These are phyloP conservation scores for Westerdykella aurantiaca DNA, from an alignment of 2,329 filamentous ascomycete genomes.

Conservation along the genomic window DNA sequence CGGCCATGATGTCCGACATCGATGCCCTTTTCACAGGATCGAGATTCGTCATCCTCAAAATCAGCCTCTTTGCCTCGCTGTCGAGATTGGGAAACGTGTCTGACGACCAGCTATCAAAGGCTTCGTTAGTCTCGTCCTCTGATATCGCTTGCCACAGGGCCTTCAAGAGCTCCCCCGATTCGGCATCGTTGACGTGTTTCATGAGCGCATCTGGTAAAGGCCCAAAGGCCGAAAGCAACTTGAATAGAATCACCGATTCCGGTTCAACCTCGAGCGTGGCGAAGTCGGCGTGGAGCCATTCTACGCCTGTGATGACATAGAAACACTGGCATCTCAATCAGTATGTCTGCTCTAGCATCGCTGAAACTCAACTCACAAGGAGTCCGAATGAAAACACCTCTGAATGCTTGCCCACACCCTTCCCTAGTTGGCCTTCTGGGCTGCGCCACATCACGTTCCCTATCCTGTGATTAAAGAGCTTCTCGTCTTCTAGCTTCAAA, in stretches of 20 bases:
- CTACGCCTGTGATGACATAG: constrained; percentile 19
- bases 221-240: constrained; percentile 21
- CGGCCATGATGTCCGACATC: constrained; percentile 11
- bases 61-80: constrained; percentile 22
- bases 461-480: constrained; percentile 4
- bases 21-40: constrained; percentile 25
- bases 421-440: constrained; percentile 10
- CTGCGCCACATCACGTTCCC: constrained; percentile 8
- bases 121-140: constrained; percentile 10
- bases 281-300: constrained; percentile 22
- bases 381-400: constrained; percentile 11
- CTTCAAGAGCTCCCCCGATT: constrained; percentile 16
- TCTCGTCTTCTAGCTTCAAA: constrained; percentile 3
- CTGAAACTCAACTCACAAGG: constrained; percentile 7
- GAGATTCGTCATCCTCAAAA: constrained; percentile 28
- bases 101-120: constrained; percentile 23
- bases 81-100: constrained; percentile 26
- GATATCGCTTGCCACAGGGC: constrained; percentile 14
- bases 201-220: constrained; percentile 22
- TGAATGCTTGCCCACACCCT: constrained; percentile 8
- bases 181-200: constrained; percentile 23
- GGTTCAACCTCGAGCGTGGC: constrained; percentile 18
- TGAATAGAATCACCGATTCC: constrained; percentile 22
- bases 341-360: constrained; percentile 2
- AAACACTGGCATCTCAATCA: constrained; percentile 12